Conservation (phyloP, 1,284 basidiomycete species). For the Malassezia slooffiae region DNA sequence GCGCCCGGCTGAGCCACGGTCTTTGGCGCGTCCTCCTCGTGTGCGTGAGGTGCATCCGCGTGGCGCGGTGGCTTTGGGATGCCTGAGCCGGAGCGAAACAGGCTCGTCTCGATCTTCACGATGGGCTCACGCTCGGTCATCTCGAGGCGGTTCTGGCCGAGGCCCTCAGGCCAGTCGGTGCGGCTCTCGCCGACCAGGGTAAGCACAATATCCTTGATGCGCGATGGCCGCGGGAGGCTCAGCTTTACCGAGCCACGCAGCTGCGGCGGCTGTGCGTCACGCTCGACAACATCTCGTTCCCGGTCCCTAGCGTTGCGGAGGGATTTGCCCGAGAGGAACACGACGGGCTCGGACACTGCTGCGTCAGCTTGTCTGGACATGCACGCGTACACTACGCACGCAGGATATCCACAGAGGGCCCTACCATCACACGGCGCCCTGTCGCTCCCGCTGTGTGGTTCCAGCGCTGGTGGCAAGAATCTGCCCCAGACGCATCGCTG, state of each 20-base stretch:
- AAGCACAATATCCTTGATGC: conserved; percentile 73
- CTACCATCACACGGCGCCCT: conserved; percentile 8
- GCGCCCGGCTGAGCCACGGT: neutral
- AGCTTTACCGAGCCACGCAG: conserved; percentile 78
- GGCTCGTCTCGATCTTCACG: conserved; percentile 61
- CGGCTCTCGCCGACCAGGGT: conserved; percentile 60
- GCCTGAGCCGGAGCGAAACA: conserved; percentile 56
- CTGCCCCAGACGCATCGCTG: too few relatives aligned
- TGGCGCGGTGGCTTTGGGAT: conserved; percentile 15
- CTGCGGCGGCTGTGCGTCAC: conserved; percentile 59
- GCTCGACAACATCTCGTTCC: conserved; percentile 26
- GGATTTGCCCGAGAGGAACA: conserved; percentile 38
- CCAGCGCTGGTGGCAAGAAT: too few relatives aligned
- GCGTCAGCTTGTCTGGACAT: neutral
- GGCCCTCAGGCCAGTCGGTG: conserved; percentile 74
- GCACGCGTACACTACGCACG: conserved; percentile 3
- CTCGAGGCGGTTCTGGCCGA: conserved; percentile 67
- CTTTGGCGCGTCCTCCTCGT: too few relatives aligned
- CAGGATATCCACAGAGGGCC: conserved; percentile 3
- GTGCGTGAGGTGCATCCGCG: conserved; percentile 45
- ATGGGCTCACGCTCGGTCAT: conserved; percentile 68
- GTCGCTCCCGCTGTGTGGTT: too few relatives aligned
- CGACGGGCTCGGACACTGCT: conserved; percentile 30
- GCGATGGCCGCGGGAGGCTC: conserved; percentile 67
- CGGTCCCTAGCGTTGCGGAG: too few relatives aligned